These are phyloP conservation scores for Citrus unshiu DNA, from an alignment of 345 rosid genomes.

Conservation along the genomic window DNA sequence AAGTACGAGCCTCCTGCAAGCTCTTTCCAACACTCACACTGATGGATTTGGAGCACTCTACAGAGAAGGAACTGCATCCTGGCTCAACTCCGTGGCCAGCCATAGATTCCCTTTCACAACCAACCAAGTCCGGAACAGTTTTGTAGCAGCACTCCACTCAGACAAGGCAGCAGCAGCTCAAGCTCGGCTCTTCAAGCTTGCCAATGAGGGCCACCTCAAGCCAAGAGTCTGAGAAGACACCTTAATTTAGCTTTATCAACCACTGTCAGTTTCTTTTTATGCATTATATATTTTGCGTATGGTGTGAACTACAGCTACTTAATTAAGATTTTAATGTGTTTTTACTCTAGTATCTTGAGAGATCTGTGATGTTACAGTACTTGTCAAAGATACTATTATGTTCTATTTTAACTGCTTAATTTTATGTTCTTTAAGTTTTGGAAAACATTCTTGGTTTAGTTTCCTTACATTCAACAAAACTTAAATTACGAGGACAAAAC, in stretches of 20 bases:
- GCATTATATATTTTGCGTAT: background rate
- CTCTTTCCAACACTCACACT: constrained; percentile 65
- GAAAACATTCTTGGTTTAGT: background rate
- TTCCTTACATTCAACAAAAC: background rate
- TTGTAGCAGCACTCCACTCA: constrained; percentile 55
- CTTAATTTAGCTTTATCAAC: background rate
- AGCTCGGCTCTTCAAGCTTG: constrained; percentile 79
- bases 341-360: background rate
- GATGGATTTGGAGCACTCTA: constrained; percentile 74
- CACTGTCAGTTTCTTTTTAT: background rate
- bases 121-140: constrained; percentile 69
- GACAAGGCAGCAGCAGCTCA: constrained; percentile 71
- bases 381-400: background rate
- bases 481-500: background rate
- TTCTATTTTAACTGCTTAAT: background rate
- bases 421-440: background rate
- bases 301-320: background rate
- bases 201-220: constrained; percentile 81
- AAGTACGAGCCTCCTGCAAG: constrained; percentile 67
- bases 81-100: constrained; percentile 81
- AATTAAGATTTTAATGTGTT: background rate
- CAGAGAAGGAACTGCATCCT: constrained; percentile 92
- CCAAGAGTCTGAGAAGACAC: constrained; percentile 33
- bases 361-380: constrained; percentile 4
- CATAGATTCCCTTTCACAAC: constrained; percentile 65